Conservation (phyloP, 495 filamentous ascomycete genomes). For the Hapsidospora chrysogenum region DNA sequence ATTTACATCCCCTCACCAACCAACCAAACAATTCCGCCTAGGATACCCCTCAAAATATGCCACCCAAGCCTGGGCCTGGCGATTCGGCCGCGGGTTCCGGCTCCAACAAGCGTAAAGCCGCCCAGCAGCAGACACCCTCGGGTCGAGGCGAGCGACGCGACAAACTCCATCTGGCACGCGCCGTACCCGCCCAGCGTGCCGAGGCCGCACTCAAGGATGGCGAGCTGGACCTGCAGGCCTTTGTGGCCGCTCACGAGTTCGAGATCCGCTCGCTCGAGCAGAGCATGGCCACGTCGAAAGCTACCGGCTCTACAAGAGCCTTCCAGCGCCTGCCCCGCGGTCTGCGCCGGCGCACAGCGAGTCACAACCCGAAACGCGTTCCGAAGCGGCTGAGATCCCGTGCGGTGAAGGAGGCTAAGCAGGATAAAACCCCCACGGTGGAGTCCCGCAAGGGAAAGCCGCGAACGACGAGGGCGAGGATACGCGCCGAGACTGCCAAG, state of each 20-base stretch:
- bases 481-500: constrained; percentile 72
- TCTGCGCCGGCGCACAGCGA: constrained; percentile 73
- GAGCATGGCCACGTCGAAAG: constrained; percentile 58
- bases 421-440: constrained; percentile 83
- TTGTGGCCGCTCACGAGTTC: constrained; percentile 65
- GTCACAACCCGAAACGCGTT: constrained; percentile 88
- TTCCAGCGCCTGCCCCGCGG: constrained; percentile 81
- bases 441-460: constrained; percentile 54
- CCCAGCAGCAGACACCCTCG: no score
- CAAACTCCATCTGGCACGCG: constrained; percentile 43
- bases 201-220: constrained; percentile 61
- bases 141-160: no score
- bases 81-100: no score
- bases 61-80: no score
- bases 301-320: constrained; percentile 49
- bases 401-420: constrained; percentile 66
- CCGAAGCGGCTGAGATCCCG: constrained; percentile 56
- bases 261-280: constrained; percentile 75
- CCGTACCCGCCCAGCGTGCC: constrained; percentile 53
- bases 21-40: no score
- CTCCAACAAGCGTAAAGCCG: no score
- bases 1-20: no score
- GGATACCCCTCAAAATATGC: no score
- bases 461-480: constrained; percentile 44
- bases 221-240: constrained; percentile 64